phyloP scores from a whole-genome alignment of 2,329 filamentous ascomycete species.

The Volutella citrinella region DNA sequence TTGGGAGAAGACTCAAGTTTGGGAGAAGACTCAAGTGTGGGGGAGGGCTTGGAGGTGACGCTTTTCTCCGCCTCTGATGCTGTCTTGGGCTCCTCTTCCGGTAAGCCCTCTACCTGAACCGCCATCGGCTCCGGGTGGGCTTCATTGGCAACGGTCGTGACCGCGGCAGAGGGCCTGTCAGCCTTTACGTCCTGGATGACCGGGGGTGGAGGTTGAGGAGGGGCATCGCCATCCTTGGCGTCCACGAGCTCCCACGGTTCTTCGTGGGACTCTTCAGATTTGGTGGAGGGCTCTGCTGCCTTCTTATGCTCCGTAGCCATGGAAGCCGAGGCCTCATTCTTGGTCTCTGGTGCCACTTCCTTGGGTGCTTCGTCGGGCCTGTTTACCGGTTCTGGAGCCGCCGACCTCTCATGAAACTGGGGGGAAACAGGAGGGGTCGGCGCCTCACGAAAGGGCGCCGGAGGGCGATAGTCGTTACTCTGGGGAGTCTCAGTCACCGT shows the following conservation, averaged over 20 bases:
- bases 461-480: too few relatives aligned
- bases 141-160: conserved; percentile 1
- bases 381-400: conserved; percentile 2
- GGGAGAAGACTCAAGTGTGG: too few relatives aligned
- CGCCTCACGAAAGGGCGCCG: too few relatives aligned
- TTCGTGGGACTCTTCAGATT: conserved; percentile 8
- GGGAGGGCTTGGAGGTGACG: too few relatives aligned
- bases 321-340: background rate
- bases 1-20: too few relatives aligned
- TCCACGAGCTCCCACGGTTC: conserved; percentile 15
- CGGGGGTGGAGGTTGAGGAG: conserved; percentile 3
- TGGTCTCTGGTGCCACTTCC: too few relatives aligned
- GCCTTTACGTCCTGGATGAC: background rate
- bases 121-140: too few relatives aligned
- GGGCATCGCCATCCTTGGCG: conserved; percentile 8
- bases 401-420: conserved; percentile 5
- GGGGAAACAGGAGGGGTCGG: background rate
- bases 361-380: too few relatives aligned
- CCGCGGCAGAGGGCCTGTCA: conserved; percentile 7
- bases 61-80: too few relatives aligned
- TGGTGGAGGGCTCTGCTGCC: background rate
- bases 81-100: too few relatives aligned
- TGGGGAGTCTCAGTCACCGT: too few relatives aligned
- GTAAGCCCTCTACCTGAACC: too few relatives aligned
- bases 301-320: conserved; percentile 1